A percentile compares a stretch with the other conserved stretches of the same genome.
phyloP scores from a whole-genome alignment of 1,139 yeast species.

The Saccharomycopsis hybrid region DNA sequence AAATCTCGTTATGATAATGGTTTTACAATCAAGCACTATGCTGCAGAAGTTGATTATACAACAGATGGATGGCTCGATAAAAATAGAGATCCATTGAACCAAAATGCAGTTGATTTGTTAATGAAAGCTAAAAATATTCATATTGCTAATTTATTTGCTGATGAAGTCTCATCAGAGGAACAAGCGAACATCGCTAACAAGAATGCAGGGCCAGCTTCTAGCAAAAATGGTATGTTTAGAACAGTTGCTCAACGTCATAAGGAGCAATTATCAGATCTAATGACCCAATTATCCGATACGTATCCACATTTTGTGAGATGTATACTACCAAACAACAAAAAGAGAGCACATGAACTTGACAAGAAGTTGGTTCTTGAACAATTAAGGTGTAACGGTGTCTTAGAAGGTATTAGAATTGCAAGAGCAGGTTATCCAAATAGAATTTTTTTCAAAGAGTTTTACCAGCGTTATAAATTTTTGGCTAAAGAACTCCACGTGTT shows the following conservation, averaged over 20 bases:
- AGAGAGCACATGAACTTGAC: constrained; percentile 66
- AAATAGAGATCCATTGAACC: constrained; percentile 90
- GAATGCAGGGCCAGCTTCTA: constrained; percentile 25
- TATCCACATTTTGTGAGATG: constrained; percentile 98
- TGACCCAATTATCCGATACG: constrained; percentile 70
- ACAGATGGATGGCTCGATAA: constrained; percentile 93
- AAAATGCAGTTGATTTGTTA: constrained; percentile 55
- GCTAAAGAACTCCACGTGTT: constrained; percentile 34
- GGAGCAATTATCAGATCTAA: constrained; percentile 68
- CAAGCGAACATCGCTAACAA: constrained; percentile 10
- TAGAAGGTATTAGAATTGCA: constrained; percentile 96
- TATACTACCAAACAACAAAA: constrained; percentile 80
- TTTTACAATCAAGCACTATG: constrained; percentile 84
- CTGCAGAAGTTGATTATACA: constrained; percentile 89
- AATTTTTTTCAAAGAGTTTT: constrained; percentile 75
- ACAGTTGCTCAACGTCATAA: constrained; percentile 86
- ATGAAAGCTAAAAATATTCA: constrained; percentile 52
- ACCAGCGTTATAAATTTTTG: constrained; percentile 64
- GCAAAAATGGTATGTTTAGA: constrained; percentile 46
- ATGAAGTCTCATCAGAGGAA: constrained; percentile 22
- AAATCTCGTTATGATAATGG: constrained; percentile 66
- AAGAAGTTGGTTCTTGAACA: constrained; percentile 78
- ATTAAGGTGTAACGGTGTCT: constrained; percentile 91
- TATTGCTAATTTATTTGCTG: constrained; percentile 40
- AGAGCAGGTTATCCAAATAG: constrained; percentile 97